Conservation (phyloP, 2,329 filamentous ascomycete genomes). For the Colletotrichum theobromicola region DNA sequence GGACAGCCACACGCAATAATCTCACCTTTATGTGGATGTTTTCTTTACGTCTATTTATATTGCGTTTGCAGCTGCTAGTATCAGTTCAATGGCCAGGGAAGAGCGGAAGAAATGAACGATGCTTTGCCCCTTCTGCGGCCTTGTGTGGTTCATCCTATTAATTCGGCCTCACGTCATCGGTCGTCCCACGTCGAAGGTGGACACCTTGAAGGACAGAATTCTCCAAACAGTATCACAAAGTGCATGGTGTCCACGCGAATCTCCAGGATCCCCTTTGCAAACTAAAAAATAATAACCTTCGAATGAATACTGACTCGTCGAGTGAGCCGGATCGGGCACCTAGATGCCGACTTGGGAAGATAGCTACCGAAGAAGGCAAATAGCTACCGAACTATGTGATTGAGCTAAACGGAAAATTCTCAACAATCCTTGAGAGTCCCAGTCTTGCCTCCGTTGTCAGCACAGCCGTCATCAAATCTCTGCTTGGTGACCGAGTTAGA, state of each 20-base stretch:
- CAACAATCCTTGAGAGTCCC: neutral
- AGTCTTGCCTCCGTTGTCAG: neutral
- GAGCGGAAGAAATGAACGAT: too few relatives aligned
- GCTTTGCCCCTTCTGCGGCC: too few relatives aligned
- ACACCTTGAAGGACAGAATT: neutral
- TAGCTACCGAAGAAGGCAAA: neutral
- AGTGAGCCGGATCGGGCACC: neutral
- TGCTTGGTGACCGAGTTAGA: neutral
- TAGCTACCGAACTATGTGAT: neutral
- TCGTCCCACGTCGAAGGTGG: neutral
- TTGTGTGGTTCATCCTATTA: neutral
- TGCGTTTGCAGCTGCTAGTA: neutral
- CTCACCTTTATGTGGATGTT: neutral
- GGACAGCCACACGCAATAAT: neutral
- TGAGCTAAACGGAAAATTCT: neutral
- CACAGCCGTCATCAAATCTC: neutral
- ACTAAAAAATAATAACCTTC: neutral
- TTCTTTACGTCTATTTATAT: neutral
- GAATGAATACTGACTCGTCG: neutral
- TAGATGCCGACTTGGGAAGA: neutral
- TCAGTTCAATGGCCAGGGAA: neutral
- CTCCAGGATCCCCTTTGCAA: neutral
- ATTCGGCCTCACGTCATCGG: neutral
- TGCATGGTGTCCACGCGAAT: accelerated
- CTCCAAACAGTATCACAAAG: neutral